Percentiles rank a stretch among this genome's conserved stretches.
Evolutionary conservation across 345 rosid species (phyloP).

Genomic region (Linum tenue): DNA sequence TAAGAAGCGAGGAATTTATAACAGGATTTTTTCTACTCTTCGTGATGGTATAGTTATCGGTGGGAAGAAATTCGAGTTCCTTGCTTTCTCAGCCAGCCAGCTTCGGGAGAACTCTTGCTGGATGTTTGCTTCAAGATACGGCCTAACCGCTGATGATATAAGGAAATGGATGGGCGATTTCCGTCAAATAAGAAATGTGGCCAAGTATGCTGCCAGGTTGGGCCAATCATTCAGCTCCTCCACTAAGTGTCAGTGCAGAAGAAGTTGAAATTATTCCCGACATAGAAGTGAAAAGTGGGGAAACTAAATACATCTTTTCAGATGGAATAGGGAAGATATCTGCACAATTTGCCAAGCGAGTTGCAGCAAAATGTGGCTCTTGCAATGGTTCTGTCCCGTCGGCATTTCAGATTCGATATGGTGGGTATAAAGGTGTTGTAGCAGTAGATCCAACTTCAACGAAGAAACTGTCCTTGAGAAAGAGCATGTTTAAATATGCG

Average conservation of each 20-base stretch:
- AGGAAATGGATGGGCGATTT: conserved; percentile 50
- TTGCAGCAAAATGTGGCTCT: conserved; percentile 39
- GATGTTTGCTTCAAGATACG: conserved; percentile 53
- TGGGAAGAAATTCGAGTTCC: conserved; percentile 51
- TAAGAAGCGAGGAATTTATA: conserved; percentile 33
- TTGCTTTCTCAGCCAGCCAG: conserved; percentile 66
- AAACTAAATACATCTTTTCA: conserved; percentile 33
- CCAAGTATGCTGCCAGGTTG: conserved; percentile 56
- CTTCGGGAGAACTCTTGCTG: conserved; percentile 61
- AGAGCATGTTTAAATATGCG: conserved; percentile 44
- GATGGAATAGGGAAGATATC: conserved; percentile 71
- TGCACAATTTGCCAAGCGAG: conserved; percentile 32
- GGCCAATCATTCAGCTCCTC: conserved; percentile 69
- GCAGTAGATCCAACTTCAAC: conserved; percentile 47
- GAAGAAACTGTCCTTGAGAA: conserved; percentile 42
- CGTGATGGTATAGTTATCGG: conserved; percentile 44
- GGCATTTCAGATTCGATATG: conserved; percentile 60
- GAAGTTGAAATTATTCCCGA: conserved; percentile 40
- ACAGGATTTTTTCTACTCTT: conserved; percentile 41
- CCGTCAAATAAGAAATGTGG: conserved; percentile 44
- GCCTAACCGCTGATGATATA: conserved; percentile 39
- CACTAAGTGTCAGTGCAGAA: conserved; percentile 27
- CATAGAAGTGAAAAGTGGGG: conserved; percentile 17
- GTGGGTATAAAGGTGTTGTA: conserved; percentile 62
- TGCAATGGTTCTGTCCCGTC: conserved; percentile 31